Percentiles rank a stretch among this genome's conserved stretches.
Evolutionary conservation across 345 rosid genomes (phyloP).

Genomic region (Syzygium aromaticum): DNA sequence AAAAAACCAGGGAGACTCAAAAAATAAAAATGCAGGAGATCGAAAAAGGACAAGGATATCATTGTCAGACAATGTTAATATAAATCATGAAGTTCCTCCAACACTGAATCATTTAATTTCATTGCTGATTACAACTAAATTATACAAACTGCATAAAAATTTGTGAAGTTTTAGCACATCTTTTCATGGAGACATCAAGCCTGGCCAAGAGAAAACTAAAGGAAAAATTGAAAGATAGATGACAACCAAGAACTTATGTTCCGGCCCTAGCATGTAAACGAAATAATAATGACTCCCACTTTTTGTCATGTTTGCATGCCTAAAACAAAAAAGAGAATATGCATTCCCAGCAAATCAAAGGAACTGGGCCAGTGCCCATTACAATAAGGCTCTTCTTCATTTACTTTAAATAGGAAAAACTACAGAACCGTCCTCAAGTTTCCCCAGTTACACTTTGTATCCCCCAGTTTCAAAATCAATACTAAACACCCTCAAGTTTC

Average conservation of each 20-base stretch:
- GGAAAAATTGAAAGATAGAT: background rate
- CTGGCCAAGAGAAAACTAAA: background rate
- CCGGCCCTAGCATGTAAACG: background rate
- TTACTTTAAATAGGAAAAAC: background rate
- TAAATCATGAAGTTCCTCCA: background rate
- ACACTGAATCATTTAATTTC: background rate
- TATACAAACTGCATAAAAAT: background rate
- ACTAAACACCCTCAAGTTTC: background rate
- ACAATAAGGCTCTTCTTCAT: background rate
- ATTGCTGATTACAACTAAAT: background rate
- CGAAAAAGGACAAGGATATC: background rate
- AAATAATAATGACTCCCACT: background rate
- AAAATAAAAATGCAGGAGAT: background rate
- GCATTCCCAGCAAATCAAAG: background rate
- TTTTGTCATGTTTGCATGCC: background rate
- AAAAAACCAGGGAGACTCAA: conserved; percentile 4
- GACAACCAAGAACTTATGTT: background rate
- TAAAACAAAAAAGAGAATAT: background rate
- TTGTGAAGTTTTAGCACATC: background rate
- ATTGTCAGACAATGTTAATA: background rate
- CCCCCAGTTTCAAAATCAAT: background rate
- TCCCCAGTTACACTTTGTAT: background rate
- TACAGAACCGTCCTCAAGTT: background rate
- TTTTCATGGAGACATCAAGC: background rate
- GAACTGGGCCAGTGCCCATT: background rate